These are phyloP conservation scores for Candida glucosophila DNA, from an alignment of 1,139 yeast species.

Conservation along the genomic window DNA sequence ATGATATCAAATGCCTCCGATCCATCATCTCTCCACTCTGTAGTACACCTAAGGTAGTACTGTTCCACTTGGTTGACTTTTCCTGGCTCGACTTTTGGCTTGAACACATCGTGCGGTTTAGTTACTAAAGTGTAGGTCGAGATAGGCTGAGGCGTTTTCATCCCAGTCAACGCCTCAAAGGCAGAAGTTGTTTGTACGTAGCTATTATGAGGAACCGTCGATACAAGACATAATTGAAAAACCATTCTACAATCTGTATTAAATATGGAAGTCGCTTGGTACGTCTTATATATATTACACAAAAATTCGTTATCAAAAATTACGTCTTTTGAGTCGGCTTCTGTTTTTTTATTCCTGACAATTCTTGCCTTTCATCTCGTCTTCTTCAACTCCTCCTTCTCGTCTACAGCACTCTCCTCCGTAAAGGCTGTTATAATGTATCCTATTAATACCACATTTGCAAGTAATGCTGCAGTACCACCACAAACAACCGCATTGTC, in stretches of 20 bases:
- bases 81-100: slow-evolving; percentile 42
- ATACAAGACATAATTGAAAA: slow-evolving; percentile 35
- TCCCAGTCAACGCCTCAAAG: slow-evolving; percentile 37
- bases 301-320: slow-evolving; percentile 1
- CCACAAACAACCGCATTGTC: slow-evolving; percentile 72
- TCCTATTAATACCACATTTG: slow-evolving; percentile 79
- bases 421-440: slow-evolving; percentile 81
- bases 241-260: slow-evolving; percentile 20
- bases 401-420: slow-evolving; percentile 51
- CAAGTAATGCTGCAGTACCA: slow-evolving; percentile 80
- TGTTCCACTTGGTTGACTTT: slow-evolving; percentile 44
- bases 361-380: slow-evolving; percentile 2
- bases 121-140: slow-evolving; percentile 37
- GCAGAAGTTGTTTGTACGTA: slow-evolving; percentile 37
- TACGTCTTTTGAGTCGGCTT: no score
- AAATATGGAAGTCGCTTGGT: neutral
- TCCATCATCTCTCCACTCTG: slow-evolving; percentile 30
- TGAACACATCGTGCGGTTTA: slow-evolving; percentile 34
- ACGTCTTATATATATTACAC: slow-evolving; percentile 3
- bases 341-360: no score
- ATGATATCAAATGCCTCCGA: slow-evolving; percentile 18
- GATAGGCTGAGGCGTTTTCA: slow-evolving; percentile 28
- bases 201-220: slow-evolving; percentile 32
- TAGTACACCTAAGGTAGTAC: slow-evolving; percentile 36
- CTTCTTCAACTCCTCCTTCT: slow-evolving; percentile 17